These are phyloP conservation scores for Solanum pinnatisectum DNA, from an alignment of 257 asterid species.

Conservation along the genomic window DNA sequence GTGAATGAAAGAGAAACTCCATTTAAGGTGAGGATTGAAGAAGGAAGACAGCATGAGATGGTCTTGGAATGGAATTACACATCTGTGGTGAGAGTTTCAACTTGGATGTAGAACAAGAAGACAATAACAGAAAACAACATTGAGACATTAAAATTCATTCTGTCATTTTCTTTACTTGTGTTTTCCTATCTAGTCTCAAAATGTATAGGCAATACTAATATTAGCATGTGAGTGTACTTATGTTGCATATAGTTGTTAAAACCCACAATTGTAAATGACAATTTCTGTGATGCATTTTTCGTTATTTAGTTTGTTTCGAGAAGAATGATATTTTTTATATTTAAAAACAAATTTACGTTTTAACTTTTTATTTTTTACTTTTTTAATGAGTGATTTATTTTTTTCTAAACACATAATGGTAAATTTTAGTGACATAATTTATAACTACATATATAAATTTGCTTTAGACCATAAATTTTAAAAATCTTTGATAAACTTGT, in stretches of 20 bases:
- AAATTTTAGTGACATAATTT: background rate
- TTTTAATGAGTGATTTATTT: background rate
- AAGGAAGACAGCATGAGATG: conserved; percentile 32
- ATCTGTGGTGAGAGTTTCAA: conserved; percentile 53
- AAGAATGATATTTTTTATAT: background rate
- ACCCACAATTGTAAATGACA: background rate
- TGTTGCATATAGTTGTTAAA: background rate
- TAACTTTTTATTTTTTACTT: background rate
- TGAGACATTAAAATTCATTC: too few species aligned
- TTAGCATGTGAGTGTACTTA: background rate
- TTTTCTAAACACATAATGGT: background rate
- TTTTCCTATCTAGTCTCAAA: background rate
- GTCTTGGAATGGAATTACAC: conserved; percentile 53
- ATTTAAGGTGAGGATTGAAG: conserved; percentile 25
- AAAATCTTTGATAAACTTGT: background rate
- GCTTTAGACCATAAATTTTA: background rate
- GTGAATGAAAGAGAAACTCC: conserved; percentile 31
- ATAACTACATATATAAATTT: background rate
- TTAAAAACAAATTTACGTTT: background rate
- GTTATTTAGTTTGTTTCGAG: background rate
- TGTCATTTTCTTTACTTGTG: background rate
- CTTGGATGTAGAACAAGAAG: conserved; percentile 46
- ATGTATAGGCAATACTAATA: background rate
- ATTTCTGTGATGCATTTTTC: background rate
- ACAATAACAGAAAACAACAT: background rate